Evolutionary conservation across 768 basidiomycete genomes (phyloP).

Genomic region (Wakefieldia striispora): DNA sequence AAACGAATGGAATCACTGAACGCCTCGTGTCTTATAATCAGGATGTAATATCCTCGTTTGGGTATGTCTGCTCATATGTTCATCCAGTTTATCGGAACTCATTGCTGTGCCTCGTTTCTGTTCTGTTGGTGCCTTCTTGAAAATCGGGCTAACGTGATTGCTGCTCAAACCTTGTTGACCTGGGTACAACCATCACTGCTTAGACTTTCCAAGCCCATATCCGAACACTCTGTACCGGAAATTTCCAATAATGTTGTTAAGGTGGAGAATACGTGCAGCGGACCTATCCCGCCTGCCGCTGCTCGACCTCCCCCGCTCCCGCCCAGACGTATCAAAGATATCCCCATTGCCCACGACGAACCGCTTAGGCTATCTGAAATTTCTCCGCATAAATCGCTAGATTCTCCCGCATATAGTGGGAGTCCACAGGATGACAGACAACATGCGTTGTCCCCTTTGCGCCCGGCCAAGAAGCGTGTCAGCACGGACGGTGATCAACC

Average conservation of each 20-base stretch:
- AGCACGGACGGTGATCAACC: conserved; percentile 27
- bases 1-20: conserved; percentile 40
- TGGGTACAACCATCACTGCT: conserved; percentile 9
- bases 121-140: conserved; percentile 18
- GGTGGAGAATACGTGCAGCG: conserved; percentile 1
- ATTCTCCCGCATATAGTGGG: conserved; percentile 10
- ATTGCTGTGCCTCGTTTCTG: conserved; percentile 27
- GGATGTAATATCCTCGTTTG: conserved; percentile 41
- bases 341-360: neutral
- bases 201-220: conserved; percentile 30
- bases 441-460: conserved; percentile 38
- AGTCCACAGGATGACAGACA: conserved; percentile 17
- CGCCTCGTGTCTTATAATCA: conserved; percentile 51
- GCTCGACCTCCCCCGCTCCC: neutral
- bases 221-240: conserved; percentile 16
- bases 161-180: conserved; percentile 21
- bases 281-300: conserved; percentile 6
- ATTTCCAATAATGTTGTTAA: conserved; percentile 9
- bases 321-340: conserved; percentile 1
- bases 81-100: conserved; percentile 18
- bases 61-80: conserved; percentile 39
- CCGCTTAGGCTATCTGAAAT: conserved; percentile 50
- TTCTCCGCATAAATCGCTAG: conserved; percentile 40
- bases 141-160: conserved; percentile 26
- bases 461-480: conserved; percentile 48